phyloP scores from a whole-genome alignment of 1,139 yeast species.

The Hyphopichia fennica region DNA sequence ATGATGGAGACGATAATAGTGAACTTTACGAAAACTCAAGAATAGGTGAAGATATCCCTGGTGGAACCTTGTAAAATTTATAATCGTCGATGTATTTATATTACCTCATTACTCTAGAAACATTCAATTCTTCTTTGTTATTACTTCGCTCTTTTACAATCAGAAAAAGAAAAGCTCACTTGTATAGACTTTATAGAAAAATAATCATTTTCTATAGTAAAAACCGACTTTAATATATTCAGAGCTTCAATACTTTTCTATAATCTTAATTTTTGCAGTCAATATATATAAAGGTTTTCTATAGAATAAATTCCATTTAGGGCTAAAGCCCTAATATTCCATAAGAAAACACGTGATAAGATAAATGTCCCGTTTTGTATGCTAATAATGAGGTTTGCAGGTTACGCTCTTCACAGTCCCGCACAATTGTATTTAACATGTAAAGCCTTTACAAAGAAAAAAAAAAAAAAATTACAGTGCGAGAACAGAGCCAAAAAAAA shows the following conservation, averaged over 20 bases:
- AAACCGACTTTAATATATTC: no score
- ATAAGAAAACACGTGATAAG: neutral
- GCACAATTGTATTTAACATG: no score
- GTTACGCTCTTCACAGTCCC: no score
- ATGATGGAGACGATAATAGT: constrained; percentile 29
- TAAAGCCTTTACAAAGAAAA: neutral
- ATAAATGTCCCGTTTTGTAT: neutral
- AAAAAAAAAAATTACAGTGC: neutral
- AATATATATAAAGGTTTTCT: no score
- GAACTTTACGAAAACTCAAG: constrained; percentile 41
- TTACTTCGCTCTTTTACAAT: neutral
- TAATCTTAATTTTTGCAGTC: neutral
- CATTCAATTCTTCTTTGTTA: constrained; percentile 1
- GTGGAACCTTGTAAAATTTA: constrained; percentile 43
- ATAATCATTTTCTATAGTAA: no score
- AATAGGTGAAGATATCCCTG: constrained; percentile 53
- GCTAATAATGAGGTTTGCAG: no score
- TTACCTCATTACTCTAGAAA: neutral
- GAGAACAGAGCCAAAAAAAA: neutral
- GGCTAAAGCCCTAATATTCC: neutral
- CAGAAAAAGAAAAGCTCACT: no score
- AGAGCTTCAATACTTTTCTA: no score
- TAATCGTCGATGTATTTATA: neutral
- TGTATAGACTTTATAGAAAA: neutral
- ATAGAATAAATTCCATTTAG: no score